Base-by-base conservation (phyloP, 1,284 basidiomycete genomes). In the Irpex sp. region DNA sequence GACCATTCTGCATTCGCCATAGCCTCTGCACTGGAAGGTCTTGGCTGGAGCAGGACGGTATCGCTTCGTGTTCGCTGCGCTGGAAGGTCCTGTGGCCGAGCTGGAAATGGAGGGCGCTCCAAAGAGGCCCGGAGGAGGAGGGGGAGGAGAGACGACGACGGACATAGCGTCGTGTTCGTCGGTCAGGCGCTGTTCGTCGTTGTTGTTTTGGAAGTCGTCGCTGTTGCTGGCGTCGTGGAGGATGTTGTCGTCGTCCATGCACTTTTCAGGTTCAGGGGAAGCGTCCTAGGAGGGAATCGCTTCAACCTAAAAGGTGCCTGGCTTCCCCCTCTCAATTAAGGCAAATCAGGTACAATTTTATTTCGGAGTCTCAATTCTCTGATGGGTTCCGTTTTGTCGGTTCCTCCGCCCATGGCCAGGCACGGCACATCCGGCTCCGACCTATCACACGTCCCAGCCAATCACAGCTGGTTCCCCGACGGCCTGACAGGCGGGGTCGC, bases 1-100 rank as follows among this genome's bases (percentile, higher is more conserved):
- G 64, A 96, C 94, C 94, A 98, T 98, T 67, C 91, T 85, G 78
- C 96, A 98, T 62, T 96, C 94, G 67, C 94, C 96, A 74, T 93
- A 98, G 7, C 96, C 96, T 64, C 89, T 85, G 79, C 96, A 98
- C 71, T 96, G 92, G 76, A 97, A 98, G 64, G 96, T 93, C 80
- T 97, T 97, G 64, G 92, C 87, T 5, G 90, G 89, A 0, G 89
- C 86, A 5, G 90, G 86, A 21, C 91, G 83, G 72, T 89, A 90
- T 59, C 90, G 85, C 70, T 90, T 92, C 65, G 76, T 81, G 58
- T 81, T 73, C 63, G 71, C 72, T 5, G 59, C 54, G 55, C 6
- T 26, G 52, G 58, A 9, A 5, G 60, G 21, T 40, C 21, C 26
- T 61, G 47, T 26, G 58, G 47, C 19, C 59, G 26, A 15, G 58